Base-by-base conservation (phyloP, 2,329 filamentous ascomycete genomes). In the Colletotrichum gigasporum region DNA sequence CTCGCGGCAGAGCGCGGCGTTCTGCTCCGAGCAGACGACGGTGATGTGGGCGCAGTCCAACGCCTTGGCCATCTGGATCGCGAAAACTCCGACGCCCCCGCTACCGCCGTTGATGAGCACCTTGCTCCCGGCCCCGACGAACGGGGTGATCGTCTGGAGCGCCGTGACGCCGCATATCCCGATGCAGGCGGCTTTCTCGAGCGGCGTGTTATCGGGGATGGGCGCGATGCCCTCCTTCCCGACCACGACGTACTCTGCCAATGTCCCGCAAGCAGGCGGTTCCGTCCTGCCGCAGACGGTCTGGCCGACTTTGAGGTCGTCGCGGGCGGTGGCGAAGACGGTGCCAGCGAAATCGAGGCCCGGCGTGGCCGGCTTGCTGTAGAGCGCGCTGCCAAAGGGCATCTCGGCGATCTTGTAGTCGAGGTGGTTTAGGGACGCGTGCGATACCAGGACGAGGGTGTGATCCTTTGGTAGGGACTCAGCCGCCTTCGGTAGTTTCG, bases 291-390 rank as follows among this genome's bases (percentile, higher is more conserved):
- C 84, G 45, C 83, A 78, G 1, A 86, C 80, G 0, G 75, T 60
- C 39, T 82, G 79, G 5, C 80, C 82, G 0, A 74, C 65, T 2
- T 73, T 70, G 32, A 79, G 72, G 24, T 74, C 35, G 32, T n/a
- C 73, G 3, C 54, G 32, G 12, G 48, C 50, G 8, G 51, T 52
- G 3, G 70, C 70, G 26, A 80, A 77, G 2, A 88, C 80, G 12
- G 71, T 76, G 18, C 86, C 86, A 66, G 78, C 77, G 66, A 85
- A 83, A 67, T 88, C 86, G 66, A 81, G 77, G 14, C 81, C 80
- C 0, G 81, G 81, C 1, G 75, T 81, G 8, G 78, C 78, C n/a
- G 84, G 83, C 8, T 70, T 71, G 32, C 69, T 56, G 22, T 77
- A 58, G 6, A 76, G 62, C 47, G 75, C 55, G 22, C 75, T 75